Percentiles rank a stretch among this genome's conserved stretches.
Conservation (phyloP, 2,329 filamentous ascomycete species). For the Aspergillus amoenus region DNA sequence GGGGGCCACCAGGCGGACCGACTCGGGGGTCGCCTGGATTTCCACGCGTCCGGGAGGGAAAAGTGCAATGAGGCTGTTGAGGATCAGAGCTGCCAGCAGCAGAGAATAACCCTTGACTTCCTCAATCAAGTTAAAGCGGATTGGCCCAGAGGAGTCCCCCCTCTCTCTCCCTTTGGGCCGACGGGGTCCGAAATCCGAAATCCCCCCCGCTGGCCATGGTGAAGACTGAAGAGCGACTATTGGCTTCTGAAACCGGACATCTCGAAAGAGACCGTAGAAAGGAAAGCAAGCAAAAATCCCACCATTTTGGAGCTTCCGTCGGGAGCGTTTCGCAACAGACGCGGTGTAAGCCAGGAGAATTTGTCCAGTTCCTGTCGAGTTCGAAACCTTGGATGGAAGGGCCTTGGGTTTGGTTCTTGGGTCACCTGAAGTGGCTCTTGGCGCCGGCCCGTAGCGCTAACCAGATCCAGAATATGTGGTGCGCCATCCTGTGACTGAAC, state of each 20-base stretch:
- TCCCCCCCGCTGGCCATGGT: slow-evolving; percentile 8
- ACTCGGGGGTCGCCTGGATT: neutral
- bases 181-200: neutral
- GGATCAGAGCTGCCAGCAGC: neutral
- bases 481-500: neutral
- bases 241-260: slow-evolving; percentile 10
- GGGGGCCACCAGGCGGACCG: neutral
- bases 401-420: neutral
- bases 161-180: slow-evolving; percentile 11
- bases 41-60: slow-evolving; percentile 1
- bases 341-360: slow-evolving; percentile 4
- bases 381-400: neutral
- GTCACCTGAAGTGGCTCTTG: slow-evolving; percentile 13
- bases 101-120: neutral
- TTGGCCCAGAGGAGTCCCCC: neutral
- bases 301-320: slow-evolving; percentile 4
- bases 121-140: slow-evolving; percentile 6
- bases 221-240: slow-evolving; percentile 3
- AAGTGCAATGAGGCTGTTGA: neutral
- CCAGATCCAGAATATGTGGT: slow-evolving; percentile 20
- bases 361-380: neutral
- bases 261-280: neutral
- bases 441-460: slow-evolving; percentile 15
- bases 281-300: neutral
- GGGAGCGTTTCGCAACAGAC: slow-evolving; percentile 7